Percentiles rank a stretch among this genome's conserved stretches.
phyloP scores from a whole-genome alignment of 2,329 filamentous ascomycete genomes.

The Cladosporium sp. region DNA sequence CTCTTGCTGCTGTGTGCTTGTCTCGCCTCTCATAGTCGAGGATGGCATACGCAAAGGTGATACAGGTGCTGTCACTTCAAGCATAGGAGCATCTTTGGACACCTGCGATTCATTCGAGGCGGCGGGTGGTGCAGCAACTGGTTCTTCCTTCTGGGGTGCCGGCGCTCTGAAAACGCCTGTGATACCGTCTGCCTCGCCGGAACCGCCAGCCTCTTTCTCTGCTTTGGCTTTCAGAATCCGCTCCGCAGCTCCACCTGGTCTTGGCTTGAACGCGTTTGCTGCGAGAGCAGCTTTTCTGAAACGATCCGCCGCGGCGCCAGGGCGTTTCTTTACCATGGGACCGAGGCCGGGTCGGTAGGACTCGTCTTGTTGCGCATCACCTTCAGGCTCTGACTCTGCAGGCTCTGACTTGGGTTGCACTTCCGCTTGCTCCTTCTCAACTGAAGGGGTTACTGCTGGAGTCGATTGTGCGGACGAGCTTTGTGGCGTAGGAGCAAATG shows the following conservation, averaged over 20 bases:
- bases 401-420: conserved; percentile 14
- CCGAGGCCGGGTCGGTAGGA: conserved; percentile 71
- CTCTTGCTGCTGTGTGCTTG: conserved; percentile 28
- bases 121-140: conserved; percentile 1
- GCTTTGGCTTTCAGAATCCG: conserved; percentile 57
- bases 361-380: conserved; percentile 39
- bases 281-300: conserved; percentile 78
- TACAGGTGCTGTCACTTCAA: conserved; percentile 24
- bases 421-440: conserved; percentile 19
- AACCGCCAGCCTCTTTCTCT: conserved; percentile 45
- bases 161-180: conserved; percentile 83
- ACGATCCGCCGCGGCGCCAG: conserved; percentile 58
- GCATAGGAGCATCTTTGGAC: conserved; percentile 17
- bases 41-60: conserved; percentile 18
- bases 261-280: conserved; percentile 74
- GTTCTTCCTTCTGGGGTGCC: conserved; percentile 28
- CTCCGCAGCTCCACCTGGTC: conserved; percentile 81
- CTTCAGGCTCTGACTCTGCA: conserved; percentile 15
- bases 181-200: conserved; percentile 77
- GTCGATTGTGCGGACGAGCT: conserved; percentile 11
- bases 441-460: conserved; percentile 17
- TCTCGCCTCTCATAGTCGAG: conserved; percentile 7
- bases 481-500: conserved; percentile 12
- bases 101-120: neutral
- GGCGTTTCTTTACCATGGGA: conserved; percentile 82